Evolutionary conservation across 202 grass and related monocot genomes (phyloP), one percentile per base, ranked within the genome.

Genomic region (Bolboschoenoplectus hybrid): DNA sequence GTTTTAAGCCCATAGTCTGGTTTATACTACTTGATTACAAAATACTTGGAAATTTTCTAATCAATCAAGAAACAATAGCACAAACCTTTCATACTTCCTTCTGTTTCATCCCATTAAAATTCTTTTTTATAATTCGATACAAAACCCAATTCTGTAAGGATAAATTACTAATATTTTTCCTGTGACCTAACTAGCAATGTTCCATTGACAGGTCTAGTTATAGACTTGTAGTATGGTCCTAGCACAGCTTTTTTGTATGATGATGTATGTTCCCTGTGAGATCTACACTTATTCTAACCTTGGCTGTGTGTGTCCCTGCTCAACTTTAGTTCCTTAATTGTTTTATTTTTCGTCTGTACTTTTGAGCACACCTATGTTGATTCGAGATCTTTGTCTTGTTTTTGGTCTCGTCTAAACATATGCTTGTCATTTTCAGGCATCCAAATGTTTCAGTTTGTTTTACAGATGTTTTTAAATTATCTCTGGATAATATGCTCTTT

Each of bases 341-440:
- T 57, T 79, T 41, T 57, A 4, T n/a, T 79, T 35, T 57, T 57
- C 51, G 51, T 60, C 75, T 58, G 52, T 58, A 78, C 74, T 57
- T 40, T 78, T 40, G 75, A 58, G 53, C 5, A 79, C 74, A 77
- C 50, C 34, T 50, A 56, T 55, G 73, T 76, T 77, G 72, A 77
- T 77, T 77, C 74, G 49, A 55, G 50, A 77, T 79, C 75, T 40
- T 57, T 58, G 53, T 79, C 14, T 60, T 58, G 75, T 79, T 60
- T 32, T 58, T 58, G 7, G 36, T 79, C 52, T 60, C 7, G 12
- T 79, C 35, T 40, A 36, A 79, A 77, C 50, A 38, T 69, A 39
- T 63, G 26, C 71, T 79, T 64, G 38, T 88, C 69, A 56, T 83
- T 79, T 79, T 79, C 52, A 43, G 7, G 35, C 74, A 79, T 58